Evolutionary conservation across 2,329 filamentous ascomycete genomes (phyloP), one percentile per base, ranked within the genome.

Genomic region (Fusarium sp.): DNA sequence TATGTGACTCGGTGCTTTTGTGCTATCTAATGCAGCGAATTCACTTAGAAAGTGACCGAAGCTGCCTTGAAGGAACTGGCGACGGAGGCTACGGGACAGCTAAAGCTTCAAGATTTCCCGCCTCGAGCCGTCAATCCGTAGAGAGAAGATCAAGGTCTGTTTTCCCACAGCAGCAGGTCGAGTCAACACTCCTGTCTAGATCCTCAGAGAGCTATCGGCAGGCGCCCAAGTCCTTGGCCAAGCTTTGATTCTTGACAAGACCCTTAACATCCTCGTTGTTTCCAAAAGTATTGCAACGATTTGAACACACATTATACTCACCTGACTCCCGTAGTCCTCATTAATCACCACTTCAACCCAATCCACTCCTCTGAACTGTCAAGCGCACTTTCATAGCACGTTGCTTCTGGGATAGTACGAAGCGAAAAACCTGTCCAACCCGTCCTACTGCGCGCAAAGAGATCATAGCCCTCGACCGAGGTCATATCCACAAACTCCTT

Each of bases 251-350:
- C 90, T 90, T 43, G 91, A 91, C 76, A 87, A 88, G 18, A 91
- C 89, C 2, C 92, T 94, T 76, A 94, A 92, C 0, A 92, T 94
- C 62, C 88, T 94, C 3, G 87, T 95, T 9, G 90, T 90, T 2
- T 79, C 80, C 0, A 68, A 70, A 2, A 71, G 77, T 8, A 77
- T 73, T 9, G 79, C 80, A 1, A 78, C 68, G 3, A 76, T 82
- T 27, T 47, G n/a, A n/a, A n/a, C n/a, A 68, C 81, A 0, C 72
- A 78, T 15, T n/a, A n/a, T n/a, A n/a, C 75, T 91, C 92, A 84
- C 90, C 9, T 79, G 91, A 91, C n/a, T n/a, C n/a, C n/a, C 23
- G 92, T 92, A 13, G 91, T 90, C 0, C 83, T 94, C 0, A 92
- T 94, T 2, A 91, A 23, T 51, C 47, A 51, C 2, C 47, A 34